phyloP scores from a whole-genome alignment of 192 early-diverging fungal genomes.

The Chytriomyces confervae region DNA sequence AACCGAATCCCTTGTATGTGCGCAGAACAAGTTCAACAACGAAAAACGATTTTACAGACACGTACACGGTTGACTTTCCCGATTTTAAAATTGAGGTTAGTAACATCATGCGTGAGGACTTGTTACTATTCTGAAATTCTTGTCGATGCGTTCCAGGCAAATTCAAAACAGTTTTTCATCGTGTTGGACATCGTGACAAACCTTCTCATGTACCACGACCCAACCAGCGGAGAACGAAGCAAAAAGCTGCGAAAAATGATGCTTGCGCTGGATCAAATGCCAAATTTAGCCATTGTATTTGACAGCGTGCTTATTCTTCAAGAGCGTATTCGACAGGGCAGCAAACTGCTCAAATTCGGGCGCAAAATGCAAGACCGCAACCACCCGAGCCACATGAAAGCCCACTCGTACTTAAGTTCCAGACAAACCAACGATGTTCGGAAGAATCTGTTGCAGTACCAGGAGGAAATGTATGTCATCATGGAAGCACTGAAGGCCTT shows the following conservation, averaged over 20 bases:
- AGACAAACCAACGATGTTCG: slow-evolving; percentile 37
- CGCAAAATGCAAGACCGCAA: slow-evolving; percentile 8
- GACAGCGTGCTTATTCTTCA: slow-evolving; percentile 67
- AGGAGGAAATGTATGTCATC: slow-evolving; percentile 74
- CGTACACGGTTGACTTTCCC: slow-evolving; percentile 74
- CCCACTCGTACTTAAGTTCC: not conserved
- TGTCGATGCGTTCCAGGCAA: slow-evolving; percentile 28
- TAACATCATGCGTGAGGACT: not conserved
- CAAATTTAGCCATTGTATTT: slow-evolving; percentile 60
- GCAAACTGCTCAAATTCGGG: slow-evolving; percentile 26
- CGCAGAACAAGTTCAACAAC: slow-evolving; percentile 44
- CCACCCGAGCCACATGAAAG: not conserved
- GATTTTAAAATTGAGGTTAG: slow-evolving; percentile 69
- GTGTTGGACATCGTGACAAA: slow-evolving; percentile 78
- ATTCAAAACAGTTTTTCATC: slow-evolving; percentile 75
- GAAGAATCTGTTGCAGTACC: slow-evolving; percentile 42
- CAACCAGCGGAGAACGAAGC: slow-evolving; percentile 72
- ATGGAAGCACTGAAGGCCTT: slow-evolving; percentile 70
- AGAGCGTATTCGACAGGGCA: slow-evolving; percentile 59
- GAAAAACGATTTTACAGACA: slow-evolving; percentile 58
- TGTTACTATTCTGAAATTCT: not conserved
- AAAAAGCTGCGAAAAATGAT: slow-evolving; percentile 77
- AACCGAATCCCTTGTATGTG: slow-evolving; percentile 72
- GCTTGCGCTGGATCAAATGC: slow-evolving; percentile 78
- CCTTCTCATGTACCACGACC: slow-evolving; percentile 83